These are phyloP conservation scores for Sugiyamaella valdiviana DNA, from an alignment of 805 yeast genomes.

Conservation along the genomic window DNA sequence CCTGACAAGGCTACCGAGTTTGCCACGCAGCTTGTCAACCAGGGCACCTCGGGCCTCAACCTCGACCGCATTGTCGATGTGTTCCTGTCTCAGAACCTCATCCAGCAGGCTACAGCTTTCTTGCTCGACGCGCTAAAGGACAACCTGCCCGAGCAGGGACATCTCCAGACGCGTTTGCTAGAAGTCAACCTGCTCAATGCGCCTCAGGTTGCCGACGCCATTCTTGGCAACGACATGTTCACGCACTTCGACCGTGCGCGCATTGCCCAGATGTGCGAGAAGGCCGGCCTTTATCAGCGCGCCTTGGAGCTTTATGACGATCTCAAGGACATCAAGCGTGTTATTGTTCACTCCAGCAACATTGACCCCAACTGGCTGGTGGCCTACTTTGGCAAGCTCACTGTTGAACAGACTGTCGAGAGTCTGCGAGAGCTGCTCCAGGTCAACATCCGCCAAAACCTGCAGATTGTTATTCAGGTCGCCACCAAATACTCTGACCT, in stretches of 20 bases:
- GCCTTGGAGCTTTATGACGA: conserved; percentile 96
- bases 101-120: conserved; percentile 98
- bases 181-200: conserved; percentile 93
- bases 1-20: conserved; percentile 99
- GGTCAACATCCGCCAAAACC: conserved; percentile 71
- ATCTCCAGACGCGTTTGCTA: conserved; percentile 86
- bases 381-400: conserved; percentile 83
- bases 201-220: conserved; percentile 99
- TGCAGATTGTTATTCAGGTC: conserved; percentile 91
- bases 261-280: conserved; percentile 87
- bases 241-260: conserved; percentile 92
- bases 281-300: conserved; percentile 92
- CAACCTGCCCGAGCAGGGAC: conserved; percentile 91
- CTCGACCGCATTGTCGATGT: conserved; percentile 87
- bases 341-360: conserved; percentile 72
- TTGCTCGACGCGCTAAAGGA: conserved; percentile 90
- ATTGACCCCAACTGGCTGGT: conserved; percentile 94
- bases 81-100: conserved; percentile 86
- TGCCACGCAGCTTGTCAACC: conserved; percentile 74
- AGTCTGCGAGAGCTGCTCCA: conserved; percentile 83
- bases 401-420: conserved; percentile 86
- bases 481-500: conserved; percentile 94
- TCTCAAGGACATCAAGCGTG: conserved; percentile 91
- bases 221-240: conserved; percentile 91
- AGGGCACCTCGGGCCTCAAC: conserved; percentile 58